Conservation (phyloP, 1,284 basidiomycete species). For the Cerioporus squamosus region DNA sequence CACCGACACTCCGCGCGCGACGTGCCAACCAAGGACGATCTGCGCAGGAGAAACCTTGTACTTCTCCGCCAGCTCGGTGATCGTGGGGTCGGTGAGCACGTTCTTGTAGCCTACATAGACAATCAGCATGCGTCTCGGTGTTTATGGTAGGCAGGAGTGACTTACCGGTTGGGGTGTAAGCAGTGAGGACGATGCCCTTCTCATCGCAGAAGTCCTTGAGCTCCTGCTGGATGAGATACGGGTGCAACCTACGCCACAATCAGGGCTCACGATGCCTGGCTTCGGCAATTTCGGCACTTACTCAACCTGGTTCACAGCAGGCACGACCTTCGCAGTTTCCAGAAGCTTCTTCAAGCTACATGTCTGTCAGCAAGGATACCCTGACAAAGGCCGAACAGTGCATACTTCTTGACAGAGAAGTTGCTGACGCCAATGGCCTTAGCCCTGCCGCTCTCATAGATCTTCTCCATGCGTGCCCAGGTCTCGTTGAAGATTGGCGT, state of each 20-base stretch:
- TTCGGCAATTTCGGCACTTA: conserved; percentile 34
- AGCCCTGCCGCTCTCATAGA: conserved; percentile 49
- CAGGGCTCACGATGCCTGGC: conserved; percentile 24
- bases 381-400: too few species aligned
- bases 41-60: conserved; percentile 47
- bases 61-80: conserved; percentile 46
- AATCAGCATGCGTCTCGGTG: background rate
- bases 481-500: conserved; percentile 53
- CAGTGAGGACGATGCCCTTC: conserved; percentile 65
- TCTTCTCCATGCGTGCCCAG: conserved; percentile 63
- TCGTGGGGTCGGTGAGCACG: conserved; percentile 46
- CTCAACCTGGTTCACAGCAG: conserved; percentile 71
- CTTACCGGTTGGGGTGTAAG: conserved; percentile 68
- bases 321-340: conserved; percentile 48
- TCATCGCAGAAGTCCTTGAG: conserved; percentile 60
- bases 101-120: conserved; percentile 37
- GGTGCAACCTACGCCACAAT: conserved; percentile 45
- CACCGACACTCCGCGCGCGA: conserved; percentile 42
- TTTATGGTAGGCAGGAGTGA: background rate
- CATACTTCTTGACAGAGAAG: conserved; percentile 61
- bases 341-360: conserved; percentile 48
- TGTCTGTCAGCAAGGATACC: too few species aligned
- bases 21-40: conserved; percentile 50
- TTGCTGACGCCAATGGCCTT: conserved; percentile 73
- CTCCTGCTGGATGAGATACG: conserved; percentile 57